Evolutionary conservation across 2,329 filamentous ascomycete species (phyloP).

Genomic region (Lecanicillium sp.): DNA sequence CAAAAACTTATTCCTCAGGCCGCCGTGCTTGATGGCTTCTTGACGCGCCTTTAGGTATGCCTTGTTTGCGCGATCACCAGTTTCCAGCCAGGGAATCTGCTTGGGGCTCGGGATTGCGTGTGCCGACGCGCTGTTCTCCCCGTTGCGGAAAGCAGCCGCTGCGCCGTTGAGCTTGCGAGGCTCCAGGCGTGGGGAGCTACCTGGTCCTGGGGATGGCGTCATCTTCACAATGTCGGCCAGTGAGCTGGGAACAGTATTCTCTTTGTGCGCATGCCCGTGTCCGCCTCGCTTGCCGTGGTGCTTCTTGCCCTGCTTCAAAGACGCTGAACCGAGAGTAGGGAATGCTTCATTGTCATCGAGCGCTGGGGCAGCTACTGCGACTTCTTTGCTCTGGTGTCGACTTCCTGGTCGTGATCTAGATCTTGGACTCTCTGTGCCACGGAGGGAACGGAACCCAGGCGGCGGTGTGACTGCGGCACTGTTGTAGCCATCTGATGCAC

Average conservation of each 20-base stretch:
- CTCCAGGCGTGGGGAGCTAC: slow-evolving; percentile 46
- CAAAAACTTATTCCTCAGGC: slow-evolving; percentile 91
- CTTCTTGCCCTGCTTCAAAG: slow-evolving; percentile 73
- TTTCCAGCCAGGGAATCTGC: slow-evolving; percentile 94
- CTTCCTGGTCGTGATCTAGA: slow-evolving; percentile 79
- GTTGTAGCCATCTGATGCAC: slow-evolving; percentile 43
- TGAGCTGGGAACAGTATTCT: slow-evolving; percentile 63
- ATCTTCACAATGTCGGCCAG: slow-evolving; percentile 93
- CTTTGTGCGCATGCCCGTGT: slow-evolving; percentile 64
- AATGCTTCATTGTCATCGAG: slow-evolving; percentile 96
- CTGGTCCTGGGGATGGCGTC: slow-evolving; percentile 74
- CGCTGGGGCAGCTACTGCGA: slow-evolving; percentile 60
- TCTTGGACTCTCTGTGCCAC: slow-evolving; percentile 54
- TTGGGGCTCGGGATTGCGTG: slow-evolving; percentile 81
- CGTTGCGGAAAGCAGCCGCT: slow-evolving; percentile 53
- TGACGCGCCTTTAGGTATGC: slow-evolving; percentile 91
- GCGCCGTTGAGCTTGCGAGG: slow-evolving; percentile 58
- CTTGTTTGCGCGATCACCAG: slow-evolving; percentile 82
- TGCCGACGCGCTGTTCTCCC: slow-evolving; percentile 73
- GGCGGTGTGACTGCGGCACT: slow-evolving; percentile 55
- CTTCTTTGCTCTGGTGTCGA: slow-evolving; percentile 56
- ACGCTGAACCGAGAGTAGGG: slow-evolving; percentile 73
- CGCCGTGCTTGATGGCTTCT: slow-evolving; percentile 95
- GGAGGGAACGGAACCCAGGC: slow-evolving; percentile 60
- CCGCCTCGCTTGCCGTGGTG: slow-evolving; percentile 87